Base-by-base conservation (phyloP, 2,329 filamentous ascomycete genomes). In the Aspergillus tanneri region DNA sequence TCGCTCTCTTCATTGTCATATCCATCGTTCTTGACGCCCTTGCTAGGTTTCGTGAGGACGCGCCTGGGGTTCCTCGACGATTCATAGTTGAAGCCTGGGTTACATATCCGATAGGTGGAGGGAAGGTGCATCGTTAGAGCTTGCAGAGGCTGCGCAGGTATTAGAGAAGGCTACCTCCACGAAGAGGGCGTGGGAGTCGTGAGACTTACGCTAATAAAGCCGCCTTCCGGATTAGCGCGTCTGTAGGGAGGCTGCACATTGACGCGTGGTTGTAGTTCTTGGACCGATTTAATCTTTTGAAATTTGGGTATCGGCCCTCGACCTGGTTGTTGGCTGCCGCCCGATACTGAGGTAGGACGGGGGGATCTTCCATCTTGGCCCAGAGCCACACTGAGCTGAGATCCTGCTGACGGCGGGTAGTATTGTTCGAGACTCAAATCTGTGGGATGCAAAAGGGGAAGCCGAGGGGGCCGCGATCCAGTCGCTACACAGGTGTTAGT, bases 1-100 rank as follows among this genome's bases (percentile, higher is more conserved):
- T 99, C 93, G 70, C 93, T 97, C 60, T 99, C 93, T 69, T 99
- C 93, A 60, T 99, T 99, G 67, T 99, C 93, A 65, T 93, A 99
- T 3, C 93, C 93, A 74, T 99, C 93, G 65, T 99, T 99, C 79
- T 99, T 99, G 54, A 88, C 83, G 11, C 93, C 93, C 74, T 99
- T 99, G 80, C 93, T 97, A 6, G 93, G 93, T 72, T 99, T 99
- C 12, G 93, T 99, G 58, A 99, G 79, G 41, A 99, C 93, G 69
- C 93, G 83, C 53, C 93, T 87, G 30, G 93, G 93, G 66, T 99
- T 99, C 57, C 93, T 84, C 45, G 93, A 96, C 12, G 93, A 96
- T 69, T 99, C 93, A 73, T 99, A 99, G 75, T 99, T 96, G 79
- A 99, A 99, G 62, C 82, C 85, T 3, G 91, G 91, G 68, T 99